Percentiles rank a stretch among this genome's conserved stretches.
phyloP scores from a whole-genome alignment of 805 yeast genomes.

The Saturnispora sekii region DNA sequence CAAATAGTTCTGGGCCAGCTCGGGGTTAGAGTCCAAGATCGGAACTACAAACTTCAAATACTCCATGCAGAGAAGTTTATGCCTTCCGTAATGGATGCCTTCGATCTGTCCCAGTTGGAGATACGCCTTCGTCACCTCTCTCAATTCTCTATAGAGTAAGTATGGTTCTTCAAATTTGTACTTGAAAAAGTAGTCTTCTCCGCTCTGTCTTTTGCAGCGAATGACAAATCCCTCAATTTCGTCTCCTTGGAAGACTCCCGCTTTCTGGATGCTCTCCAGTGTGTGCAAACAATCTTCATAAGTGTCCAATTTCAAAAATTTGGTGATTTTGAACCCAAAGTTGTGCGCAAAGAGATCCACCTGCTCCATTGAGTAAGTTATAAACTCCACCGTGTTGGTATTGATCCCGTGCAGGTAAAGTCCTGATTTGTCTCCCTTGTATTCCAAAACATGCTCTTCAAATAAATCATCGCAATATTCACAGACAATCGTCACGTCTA shows the following conservation, averaged over 20 bases:
- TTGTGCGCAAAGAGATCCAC: conserved; percentile 51
- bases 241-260: conserved; percentile 60
- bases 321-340: conserved; percentile 65
- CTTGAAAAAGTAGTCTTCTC: conserved; percentile 67
- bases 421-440: conserved; percentile 59
- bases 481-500: conserved; percentile 74
- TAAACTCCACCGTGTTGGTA: conserved; percentile 50
- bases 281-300: conserved; percentile 38
- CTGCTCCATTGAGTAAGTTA: conserved; percentile 50
- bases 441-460: conserved; percentile 88
- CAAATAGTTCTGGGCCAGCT: conserved; percentile 35
- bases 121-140: conserved; percentile 70
- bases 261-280: conserved; percentile 44
- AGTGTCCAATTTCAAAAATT: conserved; percentile 32
- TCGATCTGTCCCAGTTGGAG: conserved; percentile 30
- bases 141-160: conserved; percentile 76
- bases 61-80: conserved; percentile 49
- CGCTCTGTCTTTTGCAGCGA: conserved; percentile 37
- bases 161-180: conserved; percentile 95
- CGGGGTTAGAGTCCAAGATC: conserved; percentile 40
- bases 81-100: conserved; percentile 29
- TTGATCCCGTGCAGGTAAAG: conserved; percentile 87
- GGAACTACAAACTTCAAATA: conserved; percentile 62
- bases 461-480: conserved; percentile 88
- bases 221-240: conserved; percentile 94